These are phyloP conservation scores for Dactylellina sp. DNA, from an alignment of 2,329 filamentous ascomycete genomes.

Conservation along the genomic window DNA sequence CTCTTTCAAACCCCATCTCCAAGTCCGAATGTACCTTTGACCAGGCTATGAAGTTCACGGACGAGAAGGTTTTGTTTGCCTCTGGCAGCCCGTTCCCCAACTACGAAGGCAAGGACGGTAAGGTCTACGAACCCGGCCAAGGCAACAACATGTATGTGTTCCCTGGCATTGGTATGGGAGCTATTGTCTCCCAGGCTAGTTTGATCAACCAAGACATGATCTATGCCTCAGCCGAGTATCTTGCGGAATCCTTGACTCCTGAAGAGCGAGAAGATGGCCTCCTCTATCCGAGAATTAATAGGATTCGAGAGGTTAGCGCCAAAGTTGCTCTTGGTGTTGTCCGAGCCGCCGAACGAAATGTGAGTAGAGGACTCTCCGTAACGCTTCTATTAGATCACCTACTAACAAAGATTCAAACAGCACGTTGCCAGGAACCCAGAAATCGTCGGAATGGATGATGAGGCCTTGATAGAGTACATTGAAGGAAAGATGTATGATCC, in stretches of 20 bases:
- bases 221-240: conserved; percentile 87
- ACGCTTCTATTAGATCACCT: background rate
- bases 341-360: conserved; percentile 85
- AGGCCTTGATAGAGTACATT: conserved; percentile 59
- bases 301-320: conserved; percentile 89
- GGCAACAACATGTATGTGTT: conserved; percentile 91
- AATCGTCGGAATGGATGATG: conserved; percentile 59
- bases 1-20: conserved; percentile 92
- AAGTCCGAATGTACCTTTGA: conserved; percentile 99
- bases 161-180: conserved; percentile 92
- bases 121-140: conserved; percentile 81
- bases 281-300: conserved; percentile 89
- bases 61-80: conserved; percentile 91
- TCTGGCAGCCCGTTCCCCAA: conserved; percentile 91
- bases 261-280: conserved; percentile 85
- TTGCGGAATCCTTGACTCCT: conserved; percentile 80
- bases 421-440: conserved; percentile 60
- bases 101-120: conserved; percentile 69
- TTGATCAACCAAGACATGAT: conserved; percentile 95
- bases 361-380: conserved; percentile 10
- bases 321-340: conserved; percentile 91
- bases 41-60: conserved; percentile 88
- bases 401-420: conserved; percentile 44
- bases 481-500: conserved; percentile 61
- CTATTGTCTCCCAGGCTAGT: conserved; percentile 88